Conservation (phyloP, 2,329 filamentous ascomycete genomes). For the Neonectria ditissima region DNA sequence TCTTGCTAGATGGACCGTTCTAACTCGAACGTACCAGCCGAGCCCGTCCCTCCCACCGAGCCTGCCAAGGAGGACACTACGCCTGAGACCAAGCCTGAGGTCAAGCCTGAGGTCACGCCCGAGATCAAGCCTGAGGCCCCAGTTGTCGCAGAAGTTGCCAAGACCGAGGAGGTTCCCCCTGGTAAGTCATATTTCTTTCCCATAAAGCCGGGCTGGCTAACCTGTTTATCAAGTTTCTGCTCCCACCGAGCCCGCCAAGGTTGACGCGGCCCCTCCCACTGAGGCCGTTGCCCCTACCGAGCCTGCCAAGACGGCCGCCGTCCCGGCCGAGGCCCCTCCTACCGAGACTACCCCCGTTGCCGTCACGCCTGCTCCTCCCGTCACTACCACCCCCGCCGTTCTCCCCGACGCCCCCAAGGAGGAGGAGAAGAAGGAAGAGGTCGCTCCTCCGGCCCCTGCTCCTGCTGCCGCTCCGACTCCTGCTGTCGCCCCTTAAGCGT, state of each 20-base stretch:
- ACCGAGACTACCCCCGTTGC: slow-evolving; percentile 42
- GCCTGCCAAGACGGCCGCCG: slow-evolving; percentile 42
- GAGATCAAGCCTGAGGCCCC: slow-evolving; percentile 43
- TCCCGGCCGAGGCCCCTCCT: slow-evolving; percentile 34
- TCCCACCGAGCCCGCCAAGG: slow-evolving; percentile 42
- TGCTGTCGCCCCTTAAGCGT: slow-evolving; percentile 37
- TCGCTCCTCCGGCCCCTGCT: slow-evolving; percentile 37
- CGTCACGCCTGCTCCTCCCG: slow-evolving; percentile 30
- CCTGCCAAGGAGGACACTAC: slow-evolving; percentile 42
- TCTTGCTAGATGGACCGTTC: slow-evolving; percentile 9
- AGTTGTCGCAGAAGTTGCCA: slow-evolving; percentile 45
- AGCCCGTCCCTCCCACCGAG: slow-evolving; percentile 42
- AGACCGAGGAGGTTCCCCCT: slow-evolving; percentile 41
- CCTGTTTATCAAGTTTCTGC: slow-evolving; percentile 24
- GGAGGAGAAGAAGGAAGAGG: slow-evolving; percentile 38
- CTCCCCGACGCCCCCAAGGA: slow-evolving; percentile 43
- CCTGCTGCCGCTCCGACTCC: slow-evolving; percentile 39
- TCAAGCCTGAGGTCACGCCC: slow-evolving; percentile 43
- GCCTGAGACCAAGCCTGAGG: slow-evolving; percentile 16
- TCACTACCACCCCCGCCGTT: slow-evolving; percentile 27
- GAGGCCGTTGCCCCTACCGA: slow-evolving; percentile 43
- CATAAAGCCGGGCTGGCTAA: slow-evolving; percentile 1
- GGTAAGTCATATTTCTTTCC: slow-evolving; percentile 27
- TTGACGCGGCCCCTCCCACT: slow-evolving; percentile 46
- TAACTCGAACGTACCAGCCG: slow-evolving; percentile 38